Evolutionary conservation across 1,139 yeast genomes (phyloP), one percentile per base, ranked within the genome.

Genomic region (Kodamaea ohmeri): DNA sequence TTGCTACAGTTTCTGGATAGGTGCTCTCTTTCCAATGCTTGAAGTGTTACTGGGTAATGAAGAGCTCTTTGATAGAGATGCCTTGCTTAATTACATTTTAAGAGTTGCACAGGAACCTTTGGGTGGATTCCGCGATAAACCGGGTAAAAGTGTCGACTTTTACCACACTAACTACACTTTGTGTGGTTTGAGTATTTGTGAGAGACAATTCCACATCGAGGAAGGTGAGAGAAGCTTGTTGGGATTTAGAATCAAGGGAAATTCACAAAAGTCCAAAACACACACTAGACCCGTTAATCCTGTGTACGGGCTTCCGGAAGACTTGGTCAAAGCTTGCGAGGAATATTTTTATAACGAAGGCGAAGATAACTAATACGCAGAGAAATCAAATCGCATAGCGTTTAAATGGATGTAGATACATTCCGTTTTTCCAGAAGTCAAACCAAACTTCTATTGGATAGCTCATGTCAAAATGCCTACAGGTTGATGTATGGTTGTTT

Each of bases 1-100:
- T 0, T 94, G 99, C 59, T 94, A 94, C 58, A 80, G 90, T 53
- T 94, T 85, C 58, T 92, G 98, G 98, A 83, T 90, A 2, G 98
- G 98, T 1, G 95, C 88, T 0, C 55, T 82, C 32, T 70, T 75
- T 48, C 80, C 87, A 0, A 61, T 90, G 29, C 51, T 88, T 8
- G 92, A 86, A 43, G 63, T 73, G 1, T 56, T 81, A 0, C 49
- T 70, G 2, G 59, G 54, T 2, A 28, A 18, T 14, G 17, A 15
- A 4, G 31, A 32, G 28, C 32, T 32, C 24, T 73, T 82, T 45
- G 63, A 78, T 58, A 66, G 80, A 50, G 65, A 65, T 7, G 80
- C 78, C 0, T 61, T 92, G 32, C 74, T 71, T 40, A 71, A 76
- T 39, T 94, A 88, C 55, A 76, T 88, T 1, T 57, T 88, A 21